Base-by-base conservation (phyloP, 179 eudicot species). In the Sideroxylon spinosum region DNA sequence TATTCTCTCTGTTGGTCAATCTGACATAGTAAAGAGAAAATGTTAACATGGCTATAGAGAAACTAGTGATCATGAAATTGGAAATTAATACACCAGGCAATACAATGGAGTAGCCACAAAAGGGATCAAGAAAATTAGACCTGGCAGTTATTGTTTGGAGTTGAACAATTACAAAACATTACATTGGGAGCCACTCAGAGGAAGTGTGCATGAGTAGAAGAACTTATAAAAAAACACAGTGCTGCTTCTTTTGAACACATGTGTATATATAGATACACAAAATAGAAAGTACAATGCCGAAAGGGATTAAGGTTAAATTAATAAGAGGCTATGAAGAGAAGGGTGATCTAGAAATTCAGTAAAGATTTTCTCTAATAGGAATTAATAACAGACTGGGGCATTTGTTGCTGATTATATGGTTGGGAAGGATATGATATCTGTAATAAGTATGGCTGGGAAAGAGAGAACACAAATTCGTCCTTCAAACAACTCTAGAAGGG, bases 61-160 rank as follows among this genome's bases (percentile, higher is more conserved):
- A 48, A 68, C 7, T 9, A 22, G 56, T 44, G 20, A 46, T 7
- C 6, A 67, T n/a, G 12, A 32, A 1, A 19, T 2, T 28, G 13
- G 10, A 16, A 66, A 4, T 23, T 3, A 25, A 69, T 48, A 10
- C 55, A 71, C 52, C 14, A 20, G 53, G 61, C 16, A 71, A 25
- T 62, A 71, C 48, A 44, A 26, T 52, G 61, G 75, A 46, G 74
- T 28, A 71, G 23, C 46, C 19, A 44, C 62, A 28, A 53, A 72
- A 53, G 16, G 11, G 23, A 25, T 1, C 11, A 20, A 72, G 62
- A 52, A 26, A 53, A 22, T 7, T 14, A 25, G 61, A 72, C 9
- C 62, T 14, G 20, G 23, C 14, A 53, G 46, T 26, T 7, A 46
- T 37, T 28, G 64, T 73, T 25, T 26, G 37, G 46, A 71, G 44